Conservation (phyloP, 73 alveolate genomes). For the Tetrahymena thermophila region DNA sequence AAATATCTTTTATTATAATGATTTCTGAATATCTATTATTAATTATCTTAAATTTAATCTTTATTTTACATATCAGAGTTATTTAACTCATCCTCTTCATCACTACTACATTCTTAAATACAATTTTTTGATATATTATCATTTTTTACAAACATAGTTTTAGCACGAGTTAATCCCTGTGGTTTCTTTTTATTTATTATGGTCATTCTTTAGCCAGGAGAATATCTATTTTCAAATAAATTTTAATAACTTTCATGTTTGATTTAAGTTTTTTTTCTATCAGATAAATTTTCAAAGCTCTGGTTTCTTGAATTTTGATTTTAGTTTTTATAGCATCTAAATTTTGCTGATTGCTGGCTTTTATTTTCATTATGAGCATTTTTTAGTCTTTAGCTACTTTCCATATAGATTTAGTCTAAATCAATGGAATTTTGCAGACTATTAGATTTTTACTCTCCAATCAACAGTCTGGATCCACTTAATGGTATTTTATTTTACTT, state of each 20-base stretch:
- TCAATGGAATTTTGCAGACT: not conserved
- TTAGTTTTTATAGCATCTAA: not conserved
- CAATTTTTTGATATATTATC: not conserved
- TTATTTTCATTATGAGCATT: too few species aligned
- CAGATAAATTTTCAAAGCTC: not conserved
- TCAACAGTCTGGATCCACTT: not conserved
- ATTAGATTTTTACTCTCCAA: not conserved
- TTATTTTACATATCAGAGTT: not conserved
- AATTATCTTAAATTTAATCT: not conserved
- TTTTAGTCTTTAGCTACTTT: not conserved
- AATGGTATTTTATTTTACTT: not conserved
- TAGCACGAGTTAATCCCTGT: not conserved
- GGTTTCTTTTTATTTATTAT: not conserved
- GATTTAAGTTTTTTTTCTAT: not conserved
- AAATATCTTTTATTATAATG: too few species aligned
- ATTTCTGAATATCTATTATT: too few species aligned
- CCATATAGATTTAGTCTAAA: not conserved
- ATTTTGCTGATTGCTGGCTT: not conserved
- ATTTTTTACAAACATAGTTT: not conserved
- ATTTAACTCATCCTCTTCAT: not conserved
- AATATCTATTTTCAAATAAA: not conserved
- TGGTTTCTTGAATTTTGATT: not conserved
- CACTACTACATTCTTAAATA: not conserved
- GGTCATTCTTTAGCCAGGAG: not conserved
- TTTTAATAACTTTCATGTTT: not conserved